Conservation (phyloP, 805 yeast genomes). For the Sporopachydermia quercuum region DNA sequence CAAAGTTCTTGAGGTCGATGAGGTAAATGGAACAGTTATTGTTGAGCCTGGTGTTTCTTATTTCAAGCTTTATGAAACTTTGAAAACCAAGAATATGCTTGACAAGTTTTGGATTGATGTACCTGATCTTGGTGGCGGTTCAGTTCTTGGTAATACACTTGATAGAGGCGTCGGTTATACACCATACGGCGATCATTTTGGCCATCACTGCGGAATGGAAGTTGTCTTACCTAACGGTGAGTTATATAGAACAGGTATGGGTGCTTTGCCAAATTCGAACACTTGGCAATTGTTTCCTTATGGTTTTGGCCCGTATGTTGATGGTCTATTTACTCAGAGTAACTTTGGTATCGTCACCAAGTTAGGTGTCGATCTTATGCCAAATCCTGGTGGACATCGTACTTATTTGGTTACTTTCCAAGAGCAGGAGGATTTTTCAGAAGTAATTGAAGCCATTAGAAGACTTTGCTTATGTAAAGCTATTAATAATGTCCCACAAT, state of each 20-base stretch:
- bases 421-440: background rate
- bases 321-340: background rate
- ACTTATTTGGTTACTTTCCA: background rate
- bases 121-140: background rate
- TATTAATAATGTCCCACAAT: no score
- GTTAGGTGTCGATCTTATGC: background rate
- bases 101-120: background rate
- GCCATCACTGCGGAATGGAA: background rate
- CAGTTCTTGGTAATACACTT: background rate
- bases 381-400: background rate
- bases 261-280: background rate
- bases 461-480: no score
- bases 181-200: background rate
- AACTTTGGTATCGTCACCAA: conserved; percentile 1
- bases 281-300: background rate
- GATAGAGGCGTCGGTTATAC: conserved; percentile 1
- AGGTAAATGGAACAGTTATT: background rate
- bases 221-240: background rate
- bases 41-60: background rate
- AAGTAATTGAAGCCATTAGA: background rate
- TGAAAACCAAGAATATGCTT: background rate
- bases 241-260: background rate
- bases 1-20: background rate
- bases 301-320: background rate
- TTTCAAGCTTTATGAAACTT: background rate